A percentile compares a stretch with the other conserved stretches of the same genome.
These are phyloP conservation scores for Vinca minor DNA, from an alignment of 257 asterid species.

Conservation along the genomic window DNA sequence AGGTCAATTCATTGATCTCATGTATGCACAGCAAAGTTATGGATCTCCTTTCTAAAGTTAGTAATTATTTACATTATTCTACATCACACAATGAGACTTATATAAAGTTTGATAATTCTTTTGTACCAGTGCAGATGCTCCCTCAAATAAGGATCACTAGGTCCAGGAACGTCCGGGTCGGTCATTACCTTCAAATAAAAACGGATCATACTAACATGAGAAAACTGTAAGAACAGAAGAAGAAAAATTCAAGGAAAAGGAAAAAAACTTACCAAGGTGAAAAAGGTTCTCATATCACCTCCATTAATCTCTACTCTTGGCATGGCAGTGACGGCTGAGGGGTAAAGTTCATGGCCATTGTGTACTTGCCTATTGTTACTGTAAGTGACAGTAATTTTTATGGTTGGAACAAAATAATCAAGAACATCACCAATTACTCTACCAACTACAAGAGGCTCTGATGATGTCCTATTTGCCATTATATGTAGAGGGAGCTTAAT, in stretches of 20 bases:
- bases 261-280: conserved; percentile 42
- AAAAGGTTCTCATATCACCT: conserved; percentile 63
- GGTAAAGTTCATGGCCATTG: conserved; percentile 68
- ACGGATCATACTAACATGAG: background rate
- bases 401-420: conserved; percentile 40
- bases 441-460: conserved; percentile 61
- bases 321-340: conserved; percentile 42
- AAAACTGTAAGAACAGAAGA: no score
- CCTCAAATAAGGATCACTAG: conserved; percentile 75
- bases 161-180: conserved; percentile 92
- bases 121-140: conserved; percentile 83
- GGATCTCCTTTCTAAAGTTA: no score
- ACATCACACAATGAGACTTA: no score
- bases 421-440: conserved; percentile 82
- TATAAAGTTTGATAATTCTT: background rate
- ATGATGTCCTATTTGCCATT: conserved; percentile 38
- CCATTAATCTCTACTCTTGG: conserved; percentile 59
- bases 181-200: conserved; percentile 51
- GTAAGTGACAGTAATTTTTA: conserved; percentile 37
- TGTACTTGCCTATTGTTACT: conserved; percentile 43
- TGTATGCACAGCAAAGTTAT: background rate
- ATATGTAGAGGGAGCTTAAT: background rate
- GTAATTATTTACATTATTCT: no score
- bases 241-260: background rate
- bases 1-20: background rate